These are phyloP conservation scores for Wickerhamomyces sp. DNA, from an alignment of 1,139 yeast genomes.

Conservation along the genomic window DNA sequence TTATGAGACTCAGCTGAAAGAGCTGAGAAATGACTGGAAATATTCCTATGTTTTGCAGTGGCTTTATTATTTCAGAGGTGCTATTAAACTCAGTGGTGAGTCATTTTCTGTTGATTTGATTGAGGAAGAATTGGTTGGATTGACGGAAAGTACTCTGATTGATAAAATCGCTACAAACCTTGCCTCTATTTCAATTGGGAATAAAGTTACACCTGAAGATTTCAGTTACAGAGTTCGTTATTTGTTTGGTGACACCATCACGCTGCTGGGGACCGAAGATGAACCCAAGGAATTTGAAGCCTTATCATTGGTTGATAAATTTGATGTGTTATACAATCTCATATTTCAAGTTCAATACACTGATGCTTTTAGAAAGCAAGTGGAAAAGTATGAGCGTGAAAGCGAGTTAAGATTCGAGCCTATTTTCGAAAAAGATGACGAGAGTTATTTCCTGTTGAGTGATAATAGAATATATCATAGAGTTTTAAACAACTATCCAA, in stretches of 20 bases:
- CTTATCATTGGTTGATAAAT: conserved; percentile 39
- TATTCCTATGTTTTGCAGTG: conserved; percentile 48
- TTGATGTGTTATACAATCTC: conserved; percentile 41
- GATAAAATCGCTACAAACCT: conserved; percentile 38
- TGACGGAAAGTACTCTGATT: conserved; percentile 33
- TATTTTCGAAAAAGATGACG: conserved; percentile 25
- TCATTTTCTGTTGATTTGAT: conserved; percentile 42
- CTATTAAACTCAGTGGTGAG: conserved; percentile 40
- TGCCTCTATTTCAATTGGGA: conserved; percentile 32
- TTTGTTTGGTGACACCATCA: conserved; percentile 36
- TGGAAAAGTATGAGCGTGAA: conserved; percentile 27
- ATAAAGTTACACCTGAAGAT: conserved; percentile 27
- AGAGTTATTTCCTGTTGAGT: conserved; percentile 19
- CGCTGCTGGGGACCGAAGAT: conserved; percentile 23
- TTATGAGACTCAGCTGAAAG: conserved; percentile 20
- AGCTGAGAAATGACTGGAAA: conserved; percentile 25
- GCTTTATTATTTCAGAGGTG: conserved; percentile 45
- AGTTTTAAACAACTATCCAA: conserved; percentile 22
- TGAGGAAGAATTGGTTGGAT: conserved; percentile 46
- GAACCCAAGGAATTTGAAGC: conserved; percentile 31
- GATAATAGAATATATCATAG: conserved; percentile 25
- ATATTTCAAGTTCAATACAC: conserved; percentile 30
- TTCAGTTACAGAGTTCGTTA: conserved; percentile 46
- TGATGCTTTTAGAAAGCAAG: conserved; percentile 29
- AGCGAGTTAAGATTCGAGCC: conserved; percentile 27